These are phyloP conservation scores for Psidium guajava DNA, from an alignment of 345 rosid species.

Conservation along the genomic window DNA sequence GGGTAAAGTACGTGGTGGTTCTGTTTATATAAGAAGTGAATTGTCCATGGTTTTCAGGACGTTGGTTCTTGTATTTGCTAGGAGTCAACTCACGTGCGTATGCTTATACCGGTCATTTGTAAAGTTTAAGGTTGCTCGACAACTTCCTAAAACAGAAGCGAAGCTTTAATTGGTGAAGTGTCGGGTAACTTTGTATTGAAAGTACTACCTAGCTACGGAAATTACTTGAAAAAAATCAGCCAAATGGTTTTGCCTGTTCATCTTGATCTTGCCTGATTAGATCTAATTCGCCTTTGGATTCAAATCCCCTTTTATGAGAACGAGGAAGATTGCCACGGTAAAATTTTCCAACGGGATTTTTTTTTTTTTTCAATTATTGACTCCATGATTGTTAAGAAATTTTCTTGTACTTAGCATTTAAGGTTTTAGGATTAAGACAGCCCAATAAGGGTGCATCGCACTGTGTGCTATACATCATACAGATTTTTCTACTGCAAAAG, in stretches of 20 bases:
- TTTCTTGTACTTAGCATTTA: not conserved
- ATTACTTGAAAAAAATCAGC: not conserved
- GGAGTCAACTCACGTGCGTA: too few relatives aligned
- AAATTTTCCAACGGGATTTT: not conserved
- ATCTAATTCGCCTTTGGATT: not conserved
- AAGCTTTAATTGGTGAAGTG: too few relatives aligned
- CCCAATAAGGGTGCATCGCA: not conserved
- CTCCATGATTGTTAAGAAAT: not conserved
- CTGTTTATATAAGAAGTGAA: too few relatives aligned
- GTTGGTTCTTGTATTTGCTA: too few relatives aligned
- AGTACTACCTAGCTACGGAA: not conserved
- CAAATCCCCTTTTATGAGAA: not conserved
- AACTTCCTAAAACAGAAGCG: too few relatives aligned
- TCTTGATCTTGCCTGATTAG: not conserved
- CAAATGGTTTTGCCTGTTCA: not conserved
- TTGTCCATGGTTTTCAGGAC: too few relatives aligned
- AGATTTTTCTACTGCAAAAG: not conserved
- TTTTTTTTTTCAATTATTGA: not conserved
- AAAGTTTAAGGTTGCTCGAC: too few relatives aligned
- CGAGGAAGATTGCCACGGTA: not conserved
- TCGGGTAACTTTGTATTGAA: not conserved
- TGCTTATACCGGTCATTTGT: too few relatives aligned
- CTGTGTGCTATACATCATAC: not conserved
- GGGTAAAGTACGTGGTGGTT: too few relatives aligned
- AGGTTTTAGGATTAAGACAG: not conserved